Evolutionary conservation across 345 rosid species (phyloP).

Genomic region (Erodium maritimum): DNA sequence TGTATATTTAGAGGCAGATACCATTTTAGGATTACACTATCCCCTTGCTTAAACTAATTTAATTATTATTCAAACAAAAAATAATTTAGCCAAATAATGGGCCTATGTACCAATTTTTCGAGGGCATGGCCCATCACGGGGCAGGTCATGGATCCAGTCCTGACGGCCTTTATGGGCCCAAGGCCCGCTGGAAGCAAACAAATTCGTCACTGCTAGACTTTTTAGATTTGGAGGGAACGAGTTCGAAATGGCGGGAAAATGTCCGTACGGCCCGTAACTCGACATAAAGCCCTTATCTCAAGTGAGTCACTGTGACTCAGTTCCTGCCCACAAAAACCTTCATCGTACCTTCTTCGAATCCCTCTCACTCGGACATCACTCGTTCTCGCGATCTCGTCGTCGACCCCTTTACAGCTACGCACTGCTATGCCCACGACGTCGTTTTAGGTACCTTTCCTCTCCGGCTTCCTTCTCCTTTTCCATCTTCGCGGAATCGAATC

Average conservation of each 20-base stretch:
- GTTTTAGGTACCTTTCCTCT: neutral
- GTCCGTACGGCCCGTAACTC: constrained; percentile 30
- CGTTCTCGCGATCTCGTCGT: neutral
- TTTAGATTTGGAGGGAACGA: neutral
- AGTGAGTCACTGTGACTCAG: neutral
- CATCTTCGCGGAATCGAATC: neutral
- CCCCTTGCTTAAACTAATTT: no score
- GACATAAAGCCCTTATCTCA: constrained; percentile 14
- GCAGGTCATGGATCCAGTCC: no score
- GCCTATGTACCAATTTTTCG: no score
- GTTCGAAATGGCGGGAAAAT: constrained; percentile 44
- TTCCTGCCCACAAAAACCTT: neutral
- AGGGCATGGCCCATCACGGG: no score
- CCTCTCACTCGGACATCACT: neutral
- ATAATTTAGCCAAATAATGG: no score
- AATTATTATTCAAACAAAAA: no score
- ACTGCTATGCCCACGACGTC: neutral
- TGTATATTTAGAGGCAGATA: no score
- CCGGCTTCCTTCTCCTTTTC: neutral
- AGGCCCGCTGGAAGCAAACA: no score
- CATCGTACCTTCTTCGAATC: neutral
- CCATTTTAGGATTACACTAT: no score
- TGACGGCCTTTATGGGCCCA: no score
- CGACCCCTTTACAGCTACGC: neutral
- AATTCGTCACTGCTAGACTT: no score